Evolutionary conservation across 257 asterid species (phyloP).

Genomic region (Striga asiatica): DNA sequence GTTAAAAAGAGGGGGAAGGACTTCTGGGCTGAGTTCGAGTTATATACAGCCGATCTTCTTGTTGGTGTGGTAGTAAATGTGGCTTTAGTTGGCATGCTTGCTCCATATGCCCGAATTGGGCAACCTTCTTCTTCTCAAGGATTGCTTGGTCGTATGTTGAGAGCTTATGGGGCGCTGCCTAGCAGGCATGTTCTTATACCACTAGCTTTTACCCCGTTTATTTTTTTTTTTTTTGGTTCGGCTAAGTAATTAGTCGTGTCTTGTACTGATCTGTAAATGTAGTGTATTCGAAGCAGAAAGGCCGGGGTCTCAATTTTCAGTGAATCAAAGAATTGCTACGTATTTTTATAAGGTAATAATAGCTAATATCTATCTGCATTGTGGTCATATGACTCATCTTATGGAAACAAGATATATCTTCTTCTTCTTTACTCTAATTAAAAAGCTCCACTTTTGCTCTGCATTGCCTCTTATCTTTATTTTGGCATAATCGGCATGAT

Average conservation of each 20-base stretch:
- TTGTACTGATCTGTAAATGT: constrained; percentile 7
- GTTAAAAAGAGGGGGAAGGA: constrained; percentile 92
- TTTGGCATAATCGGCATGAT: constrained; percentile 2
- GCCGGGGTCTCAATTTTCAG: constrained; percentile 69
- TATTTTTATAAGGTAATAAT: constrained; percentile 68
- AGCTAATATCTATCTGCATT: not conserved
- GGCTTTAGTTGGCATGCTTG: constrained; percentile 93
- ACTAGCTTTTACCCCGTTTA: not conserved
- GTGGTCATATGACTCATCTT: too few species aligned
- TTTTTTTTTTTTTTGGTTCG: not conserved
- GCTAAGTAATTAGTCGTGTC: not conserved
- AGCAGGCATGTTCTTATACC: constrained; percentile 10
- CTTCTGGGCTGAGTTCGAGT: constrained; percentile 94
- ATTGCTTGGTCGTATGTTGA: constrained; percentile 42
- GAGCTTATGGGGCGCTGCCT: constrained; percentile 85
- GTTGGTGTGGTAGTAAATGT: constrained; percentile 94
- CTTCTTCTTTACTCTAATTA: not conserved
- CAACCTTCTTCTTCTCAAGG: constrained; percentile 60
- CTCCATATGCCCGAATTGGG: constrained; percentile 92
- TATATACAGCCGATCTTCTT: constrained; percentile 83
- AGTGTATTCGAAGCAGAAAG: constrained; percentile 95
- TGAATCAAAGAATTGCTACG: constrained; percentile 76
- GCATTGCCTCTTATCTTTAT: too few species aligned
- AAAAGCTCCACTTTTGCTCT: not conserved
- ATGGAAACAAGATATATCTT: not conserved